Evolutionary conservation across 345 rosid genomes (phyloP), one percentile per base, ranked within the genome.

Genomic region (Pistacia integerrima): DNA sequence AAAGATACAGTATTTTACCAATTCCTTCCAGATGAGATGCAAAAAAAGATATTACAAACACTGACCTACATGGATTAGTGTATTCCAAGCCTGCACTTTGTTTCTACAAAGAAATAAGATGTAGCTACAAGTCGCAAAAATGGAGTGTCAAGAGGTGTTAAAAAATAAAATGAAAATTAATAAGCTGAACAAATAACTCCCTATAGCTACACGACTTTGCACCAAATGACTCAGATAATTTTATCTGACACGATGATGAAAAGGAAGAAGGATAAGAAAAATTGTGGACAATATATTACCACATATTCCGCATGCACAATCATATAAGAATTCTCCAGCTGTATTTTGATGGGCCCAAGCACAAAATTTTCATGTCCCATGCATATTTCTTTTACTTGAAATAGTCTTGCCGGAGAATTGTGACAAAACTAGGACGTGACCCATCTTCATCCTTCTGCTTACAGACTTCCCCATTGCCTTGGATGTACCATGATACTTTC

Each of bases 381-480:
- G 20, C 51, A 48, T 61, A 33, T 49, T 18, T 35, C n/a, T 46
- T 77, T 80, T 70, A 90, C 74, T 82, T 87, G 88, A 90, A 90
- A 71, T 88, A 86, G 80, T 90, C 94, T 55, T 78, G 90, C 64
- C 83, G 87, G 55, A 88, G 80, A 73, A 85, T 62, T 8, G 88
- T 83, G 72, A 88, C 36, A 44, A 87, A 83, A 69, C 73, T 69
- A 2, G 92, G 85, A 4, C 85, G 67, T 48, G 85, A 59, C 16
- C 87, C 92, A 48, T 87, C 91, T 73, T 82, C 92, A 61, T 87
- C 92, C 84, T 84, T 90, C 77, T 84, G 88, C 80, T 84, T 90
- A 90, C 91, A 82, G 6, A 57, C 74, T 55, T 88, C 92, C 35
- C 88, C 88, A 60, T 84, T 87, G 67, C 94, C 90, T 83, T 90